Conservation (phyloP, 1,284 basidiomycete species). For the Boletus sp. region DNA sequence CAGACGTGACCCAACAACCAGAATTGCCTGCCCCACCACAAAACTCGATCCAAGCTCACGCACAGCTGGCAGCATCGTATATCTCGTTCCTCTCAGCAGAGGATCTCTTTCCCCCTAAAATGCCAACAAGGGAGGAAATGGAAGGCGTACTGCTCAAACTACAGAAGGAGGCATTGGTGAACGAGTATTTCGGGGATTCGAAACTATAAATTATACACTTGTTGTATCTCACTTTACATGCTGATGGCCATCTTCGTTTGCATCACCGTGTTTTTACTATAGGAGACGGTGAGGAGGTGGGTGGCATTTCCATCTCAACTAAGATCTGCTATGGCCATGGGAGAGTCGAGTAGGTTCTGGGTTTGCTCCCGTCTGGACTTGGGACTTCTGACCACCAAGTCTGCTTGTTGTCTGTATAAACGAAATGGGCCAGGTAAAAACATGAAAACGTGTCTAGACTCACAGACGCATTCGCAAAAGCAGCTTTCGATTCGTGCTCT, state of each 20-base stretch:
- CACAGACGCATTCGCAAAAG: slow-evolving; percentile 74
- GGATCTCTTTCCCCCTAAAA: slow-evolving; percentile 68
- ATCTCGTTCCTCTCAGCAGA: slow-evolving; percentile 74
- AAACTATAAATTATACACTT: slow-evolving; percentile 17
- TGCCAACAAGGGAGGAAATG: slow-evolving; percentile 77
- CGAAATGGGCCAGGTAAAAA: slow-evolving; percentile 9
- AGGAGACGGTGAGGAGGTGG: neutral
- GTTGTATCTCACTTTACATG: slow-evolving; percentile 5
- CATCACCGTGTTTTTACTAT: neutral
- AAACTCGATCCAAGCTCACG: slow-evolving; percentile 41
- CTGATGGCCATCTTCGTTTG: neutral
- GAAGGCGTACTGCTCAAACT: slow-evolving; percentile 73
- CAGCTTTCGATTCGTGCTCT: slow-evolving; percentile 68
- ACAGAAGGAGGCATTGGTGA: slow-evolving; percentile 79
- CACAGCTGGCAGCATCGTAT: slow-evolving; percentile 60
- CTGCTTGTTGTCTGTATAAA: slow-evolving; percentile 60
- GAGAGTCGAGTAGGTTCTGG: slow-evolving; percentile 18
- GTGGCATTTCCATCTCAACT: slow-evolving; percentile 6
- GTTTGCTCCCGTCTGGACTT: slow-evolving; percentile 33
- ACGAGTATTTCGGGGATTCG: slow-evolving; percentile 64
- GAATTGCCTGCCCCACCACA: slow-evolving; percentile 19
- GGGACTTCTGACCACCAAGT: slow-evolving; percentile 49
- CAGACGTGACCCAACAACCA: slow-evolving; percentile 6
- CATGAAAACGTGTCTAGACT: slow-evolving; percentile 26
- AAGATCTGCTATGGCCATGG: slow-evolving; percentile 13